phyloP scores from a whole-genome alignment of 257 asterid genomes.

The Ocimum tenuiflorum region DNA sequence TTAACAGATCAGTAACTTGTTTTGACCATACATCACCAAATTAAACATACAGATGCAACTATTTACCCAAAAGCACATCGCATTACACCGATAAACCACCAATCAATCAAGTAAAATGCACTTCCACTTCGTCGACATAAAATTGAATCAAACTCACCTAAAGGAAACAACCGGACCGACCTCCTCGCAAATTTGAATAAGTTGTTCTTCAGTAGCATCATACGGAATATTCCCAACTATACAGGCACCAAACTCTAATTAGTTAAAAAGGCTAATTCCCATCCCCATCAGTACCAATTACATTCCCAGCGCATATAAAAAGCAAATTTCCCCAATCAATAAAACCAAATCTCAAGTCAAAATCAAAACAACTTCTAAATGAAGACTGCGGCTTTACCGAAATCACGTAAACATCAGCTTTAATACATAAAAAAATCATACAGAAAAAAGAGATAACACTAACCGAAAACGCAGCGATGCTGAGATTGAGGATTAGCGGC shows the following conservation, averaged over 20 bases:
- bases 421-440: background rate
- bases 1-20: background rate
- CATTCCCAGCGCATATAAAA: background rate
- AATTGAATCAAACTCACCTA: constrained; percentile 45
- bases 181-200: constrained; percentile 89
- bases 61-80: background rate
- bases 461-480: constrained; percentile 91
- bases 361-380: background rate
- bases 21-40: background rate
- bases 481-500: constrained; percentile 57
- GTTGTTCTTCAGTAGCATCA: constrained; percentile 94
- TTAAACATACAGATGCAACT: background rate
- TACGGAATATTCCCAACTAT: constrained; percentile 96
- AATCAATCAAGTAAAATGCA: background rate
- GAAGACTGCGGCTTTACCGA: background rate
- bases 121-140: background rate
- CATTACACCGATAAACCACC: background rate
- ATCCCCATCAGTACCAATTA: background rate
- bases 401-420: background rate
- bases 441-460: constrained; percentile 9
- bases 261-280: background rate
- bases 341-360: background rate
- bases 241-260: background rate
- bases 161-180: constrained; percentile 96
- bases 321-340: background rate